phyloP scores from a whole-genome alignment of 345 rosid genomes.

The Aethionema arabicum region DNA sequence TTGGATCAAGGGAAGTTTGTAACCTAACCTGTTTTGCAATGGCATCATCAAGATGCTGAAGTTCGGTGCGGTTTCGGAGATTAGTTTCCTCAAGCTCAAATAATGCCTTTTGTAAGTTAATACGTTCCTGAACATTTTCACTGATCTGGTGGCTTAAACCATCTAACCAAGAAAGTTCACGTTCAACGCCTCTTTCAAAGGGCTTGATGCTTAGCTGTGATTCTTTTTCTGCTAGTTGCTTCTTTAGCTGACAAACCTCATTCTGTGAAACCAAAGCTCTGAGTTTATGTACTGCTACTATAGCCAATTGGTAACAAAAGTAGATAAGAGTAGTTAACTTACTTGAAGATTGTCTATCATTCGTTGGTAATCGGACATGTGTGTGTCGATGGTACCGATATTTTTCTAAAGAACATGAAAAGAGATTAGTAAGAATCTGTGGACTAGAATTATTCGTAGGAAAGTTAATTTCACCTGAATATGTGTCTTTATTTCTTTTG shows the following conservation, averaged over 20 bases:
- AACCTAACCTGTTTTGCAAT: conserved; percentile 74
- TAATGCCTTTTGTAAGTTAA: conserved; percentile 86
- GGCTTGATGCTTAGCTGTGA: conserved; percentile 69
- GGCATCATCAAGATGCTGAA: conserved; percentile 81
- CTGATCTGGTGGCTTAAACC: conserved; percentile 85
- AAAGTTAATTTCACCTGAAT: conserved; percentile 41
- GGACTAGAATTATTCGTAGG: conserved; percentile 19
- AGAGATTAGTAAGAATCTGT: conserved; percentile 24
- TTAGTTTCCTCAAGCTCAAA: conserved; percentile 94
- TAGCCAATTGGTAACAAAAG: neutral
- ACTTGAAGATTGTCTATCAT: conserved; percentile 98
- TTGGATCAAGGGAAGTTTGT: neutral
- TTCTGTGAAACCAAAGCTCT: conserved; percentile 43
- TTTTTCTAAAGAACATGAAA: conserved; percentile 59
- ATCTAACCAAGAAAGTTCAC: conserved; percentile 88
- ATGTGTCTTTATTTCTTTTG: conserved; percentile 94
- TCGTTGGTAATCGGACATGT: conserved; percentile 89
- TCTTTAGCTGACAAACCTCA: conserved; percentile 79
- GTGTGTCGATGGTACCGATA: conserved; percentile 83
- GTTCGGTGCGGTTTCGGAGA: conserved; percentile 68
- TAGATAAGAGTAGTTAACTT: conserved; percentile 11
- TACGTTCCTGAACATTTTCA: conserved; percentile 94
- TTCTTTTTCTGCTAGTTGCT: conserved; percentile 85
- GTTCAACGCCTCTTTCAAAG: conserved; percentile 68
- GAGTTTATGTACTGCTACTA: conserved; percentile 27